Evolutionary conservation across 805 yeast species (phyloP), one percentile per base, ranked within the genome.

Genomic region (Candida vartiovaarae): DNA sequence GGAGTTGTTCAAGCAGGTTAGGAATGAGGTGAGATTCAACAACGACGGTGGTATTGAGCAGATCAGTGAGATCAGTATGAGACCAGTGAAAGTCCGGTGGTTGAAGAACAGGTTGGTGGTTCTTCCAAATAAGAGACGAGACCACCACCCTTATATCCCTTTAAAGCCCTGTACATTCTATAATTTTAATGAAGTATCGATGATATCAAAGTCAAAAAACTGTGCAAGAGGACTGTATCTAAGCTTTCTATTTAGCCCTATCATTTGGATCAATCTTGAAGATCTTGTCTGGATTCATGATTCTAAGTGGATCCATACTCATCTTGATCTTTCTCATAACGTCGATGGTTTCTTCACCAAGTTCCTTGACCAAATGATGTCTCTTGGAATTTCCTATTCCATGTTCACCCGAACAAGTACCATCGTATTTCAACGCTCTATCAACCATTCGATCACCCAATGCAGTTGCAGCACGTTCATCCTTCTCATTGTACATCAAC

Each of bases 341-440:
- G 52, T 75, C 76, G 24, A 86, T 73, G 0, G 93, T 74, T 2
- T 74, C 82, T 3, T 67, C 65, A 2, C 91, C 93, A 29, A 86
- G 62, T 59, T 86, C 95, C 48, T 67, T 63, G 32, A 70, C 68
- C 34, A 86, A 60, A 44, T 72, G 78, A 30, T 72, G 72, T 50
- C 89, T 65, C 59, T 86, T 86, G 28, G 89, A 87, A 34, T 77
- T 70, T 2, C 95, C 95, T 39, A 86, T 76, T 2, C 95, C 95
- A 55, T 86, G 95, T 55, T 86, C 95, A 20, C 95, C 95, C 4
- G 88, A 82, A 50, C 87, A 80, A 1, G 95, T 86, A 2, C 95
- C 95, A 42, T 85, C 95, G 32, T 78, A 71, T 5, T 66, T 71
- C 29, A 85, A 66, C 1, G 88, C 90, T 40, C 80, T 60, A 36